Percentiles rank a stretch among this genome's conserved stretches.
These are phyloP conservation scores for Mycena rebaudengoi DNA, from an alignment of 768 basidiomycete species.

Conservation along the genomic window DNA sequence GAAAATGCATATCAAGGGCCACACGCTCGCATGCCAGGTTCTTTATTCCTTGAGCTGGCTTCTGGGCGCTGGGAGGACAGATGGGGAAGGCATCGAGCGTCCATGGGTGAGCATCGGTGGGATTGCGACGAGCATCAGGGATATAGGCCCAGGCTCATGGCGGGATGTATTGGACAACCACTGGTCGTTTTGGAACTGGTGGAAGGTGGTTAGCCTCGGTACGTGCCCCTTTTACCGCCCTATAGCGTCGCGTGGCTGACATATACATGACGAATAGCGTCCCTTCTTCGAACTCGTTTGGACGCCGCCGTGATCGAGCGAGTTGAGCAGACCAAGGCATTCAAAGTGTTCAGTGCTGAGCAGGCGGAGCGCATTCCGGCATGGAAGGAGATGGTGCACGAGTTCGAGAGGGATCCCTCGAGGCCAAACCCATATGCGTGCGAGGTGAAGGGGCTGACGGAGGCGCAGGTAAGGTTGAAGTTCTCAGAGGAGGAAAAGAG, in stretches of 20 bases:
- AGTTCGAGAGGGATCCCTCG: constrained; percentile 5
- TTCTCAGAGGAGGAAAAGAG: not conserved
- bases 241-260: not conserved
- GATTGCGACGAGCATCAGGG: constrained; percentile 37
- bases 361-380: not conserved
- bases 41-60: constrained; percentile 32
- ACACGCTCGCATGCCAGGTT: constrained; percentile 31
- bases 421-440: not conserved
- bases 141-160: constrained; percentile 44
- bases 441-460: not conserved
- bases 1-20: constrained; percentile 39
- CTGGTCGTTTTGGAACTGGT: constrained; percentile 37
- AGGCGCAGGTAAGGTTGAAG: not conserved
- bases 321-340: not conserved
- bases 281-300: not conserved
- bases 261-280: not conserved
- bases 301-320: not conserved
- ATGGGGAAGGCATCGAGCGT: constrained; percentile 44
- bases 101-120: constrained; percentile 37
- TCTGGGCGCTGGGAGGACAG: constrained; percentile 37
- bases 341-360: not conserved
- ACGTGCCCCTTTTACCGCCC: not conserved
- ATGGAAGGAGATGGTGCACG: constrained; percentile 1
- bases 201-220: constrained; percentile 34
- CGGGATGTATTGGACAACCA: constrained; percentile 38